Base-by-base conservation (phyloP, 768 basidiomycete species). In the Kwoniella heveanensis region DNA sequence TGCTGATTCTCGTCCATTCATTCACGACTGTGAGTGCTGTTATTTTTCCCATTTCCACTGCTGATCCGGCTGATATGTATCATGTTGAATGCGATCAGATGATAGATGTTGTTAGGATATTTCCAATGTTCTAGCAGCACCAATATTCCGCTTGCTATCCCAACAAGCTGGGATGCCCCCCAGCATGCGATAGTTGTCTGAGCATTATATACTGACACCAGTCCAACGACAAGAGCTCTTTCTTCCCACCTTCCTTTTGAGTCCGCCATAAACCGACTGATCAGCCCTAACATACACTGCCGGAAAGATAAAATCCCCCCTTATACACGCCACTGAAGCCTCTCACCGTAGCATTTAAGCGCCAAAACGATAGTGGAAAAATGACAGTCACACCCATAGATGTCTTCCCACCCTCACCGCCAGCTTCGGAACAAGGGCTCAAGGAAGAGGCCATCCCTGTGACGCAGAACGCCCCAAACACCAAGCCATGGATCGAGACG, bases 401-500 rank as follows among this genome's bases (percentile, higher is more conserved):
- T 3, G 39, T 44, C 10, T 44, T 10, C 39, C 39, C 39, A 44
- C 39, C 39, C 19, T 44, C 39, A 3, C 39, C 39, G 39, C 39
- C 39, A 3, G 9, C 8, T 44, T 44, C 39, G 17, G 39, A 44
- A 44, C 39, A 44, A 44, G 39, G 39, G 26, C 2, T 29, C 24
- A 25, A 13, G n/a, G 27, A 25, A 30, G 27, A 25, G 29, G 26
- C 51, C 30, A 29, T 29, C 22, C 8, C 26, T 3, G 3, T 21
- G 4, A 29, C 51, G 15, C 25, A 52, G 27, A 26, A 10, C 25
- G 51, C 53, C 17, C 51, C 51, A 26, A 12, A 10, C 19, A 19
- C 17, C 39, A 44, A 59, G 12, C 70, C 72, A 19, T 73, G 72
- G 72, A 73, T 73, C 25, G 44, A 64, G 48, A 73, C 72, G 1